Conservation (phyloP, 2,329 filamentous ascomycete species). For the Alternaria angustiovoidea region DNA sequence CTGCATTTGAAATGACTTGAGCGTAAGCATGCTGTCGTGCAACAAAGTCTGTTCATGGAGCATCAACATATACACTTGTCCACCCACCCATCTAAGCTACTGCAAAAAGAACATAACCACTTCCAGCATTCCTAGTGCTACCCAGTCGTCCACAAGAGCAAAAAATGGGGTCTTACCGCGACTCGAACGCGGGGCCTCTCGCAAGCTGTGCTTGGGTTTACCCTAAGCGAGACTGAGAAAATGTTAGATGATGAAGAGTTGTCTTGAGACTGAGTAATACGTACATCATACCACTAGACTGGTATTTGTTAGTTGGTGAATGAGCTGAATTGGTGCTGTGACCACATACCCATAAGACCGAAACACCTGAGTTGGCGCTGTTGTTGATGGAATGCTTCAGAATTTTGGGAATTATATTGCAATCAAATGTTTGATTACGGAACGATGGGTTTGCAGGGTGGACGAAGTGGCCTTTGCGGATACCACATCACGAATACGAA, state of each 20-base stretch:
- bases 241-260: neutral
- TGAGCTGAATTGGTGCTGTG: no score
- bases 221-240: slow-evolving; percentile 68
- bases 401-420: no score
- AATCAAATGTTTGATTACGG: no score
- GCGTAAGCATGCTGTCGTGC: neutral
- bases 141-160: neutral
- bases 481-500: neutral
- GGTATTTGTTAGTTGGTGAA: no score
- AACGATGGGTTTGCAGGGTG: no score
- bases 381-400: no score
- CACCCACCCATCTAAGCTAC: neutral
- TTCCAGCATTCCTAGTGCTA: fast-evolving
- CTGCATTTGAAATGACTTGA: neutral
- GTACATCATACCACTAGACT: slow-evolving; percentile 63
- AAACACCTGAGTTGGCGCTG: neutral
- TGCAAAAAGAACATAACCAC: neutral
- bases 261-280: neutral
- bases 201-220: slow-evolving; percentile 29
- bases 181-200: slow-evolving; percentile 49
- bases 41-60: neutral
- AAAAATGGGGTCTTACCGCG: slow-evolving; percentile 23
- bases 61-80: neutral
- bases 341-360: neutral
- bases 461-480: neutral